Percentiles rank a stretch among this genome's conserved stretches.
phyloP scores from a whole-genome alignment of 495 filamentous ascomycete genomes.

The Echria macrotheca region DNA sequence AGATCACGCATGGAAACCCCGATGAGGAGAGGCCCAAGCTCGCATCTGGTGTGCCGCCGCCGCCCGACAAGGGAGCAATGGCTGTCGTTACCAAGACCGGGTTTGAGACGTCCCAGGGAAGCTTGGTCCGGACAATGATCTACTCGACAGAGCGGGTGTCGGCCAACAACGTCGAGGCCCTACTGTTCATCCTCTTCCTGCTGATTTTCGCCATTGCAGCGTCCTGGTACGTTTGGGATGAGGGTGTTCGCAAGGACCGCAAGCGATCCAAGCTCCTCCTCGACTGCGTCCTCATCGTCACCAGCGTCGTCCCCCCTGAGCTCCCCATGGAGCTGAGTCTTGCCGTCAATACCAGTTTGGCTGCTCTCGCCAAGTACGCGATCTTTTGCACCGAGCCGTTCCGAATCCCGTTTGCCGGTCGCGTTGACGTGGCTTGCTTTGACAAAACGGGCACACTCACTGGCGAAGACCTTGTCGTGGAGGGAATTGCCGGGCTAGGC shows the following conservation, averaged over 20 bases:
- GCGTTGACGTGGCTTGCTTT: conserved; percentile 95
- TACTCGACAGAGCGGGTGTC: conserved; percentile 98
- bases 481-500: conserved; percentile 87
- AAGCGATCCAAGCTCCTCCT: conserved; percentile 96
- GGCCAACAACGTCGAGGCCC: conserved; percentile 89
- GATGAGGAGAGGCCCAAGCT: conserved; percentile 64
- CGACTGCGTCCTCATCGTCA: conserved; percentile 95
- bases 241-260: conserved; percentile 86
- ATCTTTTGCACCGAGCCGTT: conserved; percentile 99
- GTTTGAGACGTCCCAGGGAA: conserved; percentile 97
- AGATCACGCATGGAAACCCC: conserved; percentile 78
- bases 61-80: conserved; percentile 89
- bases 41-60: conserved; percentile 62
- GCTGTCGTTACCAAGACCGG: conserved; percentile 95
- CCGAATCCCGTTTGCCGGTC: conserved; percentile 95
- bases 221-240: conserved; percentile 99
- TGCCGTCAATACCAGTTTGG: conserved; percentile 97
- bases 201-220: conserved; percentile 94
- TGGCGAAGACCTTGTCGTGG: conserved; percentile 94
- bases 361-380: conserved; percentile 86
- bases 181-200: conserved; percentile 95
- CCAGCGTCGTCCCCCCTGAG: conserved; percentile 94
- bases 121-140: conserved; percentile 97
- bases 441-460: conserved; percentile 98
- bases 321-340: conserved; percentile 97